Evolutionary conservation across 2,329 filamentous ascomycete species (phyloP).

Genomic region (Dothistroma septosporum): DNA sequence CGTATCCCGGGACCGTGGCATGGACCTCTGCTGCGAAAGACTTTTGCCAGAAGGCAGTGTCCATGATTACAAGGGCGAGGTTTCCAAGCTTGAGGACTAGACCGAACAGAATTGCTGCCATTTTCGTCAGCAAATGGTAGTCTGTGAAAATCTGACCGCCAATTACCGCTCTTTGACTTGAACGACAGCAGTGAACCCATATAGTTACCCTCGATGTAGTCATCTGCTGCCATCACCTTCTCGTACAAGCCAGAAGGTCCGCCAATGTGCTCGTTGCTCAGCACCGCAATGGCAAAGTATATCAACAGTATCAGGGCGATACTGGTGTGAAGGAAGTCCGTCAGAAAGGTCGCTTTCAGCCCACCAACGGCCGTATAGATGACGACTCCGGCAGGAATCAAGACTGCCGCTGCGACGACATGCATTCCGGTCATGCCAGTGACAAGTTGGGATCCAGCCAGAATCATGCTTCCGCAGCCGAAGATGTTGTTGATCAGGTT

Average conservation of each 20-base stretch:
- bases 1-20: conserved; percentile 45
- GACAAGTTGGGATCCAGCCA: conserved; percentile 28
- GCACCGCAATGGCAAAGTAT: conserved; percentile 46
- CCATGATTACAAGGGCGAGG: conserved; percentile 49
- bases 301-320: conserved; percentile 48
- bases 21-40: conserved; percentile 48
- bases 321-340: conserved; percentile 48
- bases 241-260: conserved; percentile 45
- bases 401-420: conserved; percentile 44
- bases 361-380: conserved; percentile 49
- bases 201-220: conserved; percentile 46
- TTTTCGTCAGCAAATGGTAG: background rate
- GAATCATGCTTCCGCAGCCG: conserved; percentile 35
- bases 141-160: conserved; percentile 22
- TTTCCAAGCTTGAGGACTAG: conserved; percentile 50
- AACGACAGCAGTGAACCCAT: conserved; percentile 47
- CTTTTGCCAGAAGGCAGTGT: conserved; percentile 54
- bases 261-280: conserved; percentile 43
- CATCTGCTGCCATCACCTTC: conserved; percentile 43
- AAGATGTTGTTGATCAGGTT: conserved; percentile 38
- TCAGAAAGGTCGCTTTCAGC: conserved; percentile 49
- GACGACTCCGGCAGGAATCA: conserved; percentile 47
- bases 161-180: conserved; percentile 40
- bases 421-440: conserved; percentile 46
- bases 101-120: conserved; percentile 36